phyloP scores from a whole-genome alignment of 495 filamentous ascomycete species.

The Penicillium tannophilum region DNA sequence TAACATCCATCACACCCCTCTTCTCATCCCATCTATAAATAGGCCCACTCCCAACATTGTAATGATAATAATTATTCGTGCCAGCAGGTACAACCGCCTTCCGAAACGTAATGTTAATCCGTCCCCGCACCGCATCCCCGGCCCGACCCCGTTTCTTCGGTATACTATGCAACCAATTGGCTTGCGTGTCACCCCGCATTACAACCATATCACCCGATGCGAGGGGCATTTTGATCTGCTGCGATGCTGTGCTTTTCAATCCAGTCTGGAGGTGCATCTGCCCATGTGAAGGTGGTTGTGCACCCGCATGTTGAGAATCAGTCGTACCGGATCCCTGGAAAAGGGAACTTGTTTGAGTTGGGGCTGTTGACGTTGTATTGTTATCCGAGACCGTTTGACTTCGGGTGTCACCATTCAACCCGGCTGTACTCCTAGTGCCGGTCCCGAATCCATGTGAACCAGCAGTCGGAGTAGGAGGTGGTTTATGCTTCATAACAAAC shows the following conservation, averaged over 20 bases:
- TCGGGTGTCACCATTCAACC: conserved; percentile 12
- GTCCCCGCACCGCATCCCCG: conserved; percentile 51
- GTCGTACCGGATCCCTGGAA: conserved; percentile 1
- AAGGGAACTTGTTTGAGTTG: background rate
- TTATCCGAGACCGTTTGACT: conserved; percentile 1
- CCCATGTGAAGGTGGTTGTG: background rate
- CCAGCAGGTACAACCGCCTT: conserved; percentile 63
- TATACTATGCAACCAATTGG: conserved; percentile 73
- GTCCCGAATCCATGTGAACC: too few species aligned
- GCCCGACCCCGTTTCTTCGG: conserved; percentile 63
- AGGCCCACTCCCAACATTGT: conserved; percentile 71
- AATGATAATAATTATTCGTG: conserved; percentile 72
- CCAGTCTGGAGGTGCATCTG: background rate
- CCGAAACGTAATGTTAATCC: conserved; percentile 78
- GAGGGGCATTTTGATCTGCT: conserved; percentile 60
- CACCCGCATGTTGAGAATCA: background rate
- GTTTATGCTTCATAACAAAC: conserved; percentile 74
- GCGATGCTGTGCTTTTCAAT: conserved; percentile 6
- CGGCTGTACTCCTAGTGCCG: too few species aligned
- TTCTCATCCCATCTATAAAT: conserved; percentile 63
- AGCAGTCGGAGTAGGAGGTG: conserved; percentile 10
- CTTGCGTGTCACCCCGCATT: conserved; percentile 69
- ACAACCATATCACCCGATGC: conserved; percentile 70
- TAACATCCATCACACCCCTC: conserved; percentile 52
- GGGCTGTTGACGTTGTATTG: background rate